phyloP scores from a whole-genome alignment of 441 rosid species.

The Adansonia gregorii region DNA sequence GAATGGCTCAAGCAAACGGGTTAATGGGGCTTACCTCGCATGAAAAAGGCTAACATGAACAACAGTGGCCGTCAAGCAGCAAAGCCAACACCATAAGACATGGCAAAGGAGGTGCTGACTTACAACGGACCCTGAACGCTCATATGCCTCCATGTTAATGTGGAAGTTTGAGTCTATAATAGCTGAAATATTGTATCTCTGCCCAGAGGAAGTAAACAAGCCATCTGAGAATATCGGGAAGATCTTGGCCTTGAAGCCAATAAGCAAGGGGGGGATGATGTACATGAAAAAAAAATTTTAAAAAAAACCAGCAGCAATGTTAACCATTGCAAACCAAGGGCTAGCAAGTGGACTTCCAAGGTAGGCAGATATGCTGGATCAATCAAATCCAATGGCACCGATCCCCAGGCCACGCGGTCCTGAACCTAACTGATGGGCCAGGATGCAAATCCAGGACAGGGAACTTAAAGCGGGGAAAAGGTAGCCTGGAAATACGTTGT shows the following conservation, averaged over 20 bases:
- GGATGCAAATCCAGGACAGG: slow-evolving; percentile 45
- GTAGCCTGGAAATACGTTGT: slow-evolving; percentile 47
- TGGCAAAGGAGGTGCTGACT: slow-evolving; percentile 47
- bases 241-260: slow-evolving; percentile 55
- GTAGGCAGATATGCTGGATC: slow-evolving; percentile 52
- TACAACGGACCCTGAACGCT: slow-evolving; percentile 52
- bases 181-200: slow-evolving; percentile 46
- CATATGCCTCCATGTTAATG: slow-evolving; percentile 49
- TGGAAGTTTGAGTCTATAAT: slow-evolving; percentile 51
- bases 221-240: slow-evolving; percentile 55
- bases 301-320: slow-evolving; percentile 49
- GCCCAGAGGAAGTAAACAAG: slow-evolving; percentile 49
- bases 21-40: slow-evolving; percentile 46
- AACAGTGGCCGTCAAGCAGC: slow-evolving; percentile 55
- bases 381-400: slow-evolving; percentile 49
- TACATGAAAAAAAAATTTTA: slow-evolving; percentile 33
- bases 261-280: slow-evolving; percentile 57
- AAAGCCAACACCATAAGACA: slow-evolving; percentile 55
- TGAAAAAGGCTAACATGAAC: slow-evolving; percentile 65
- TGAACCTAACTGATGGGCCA: slow-evolving; percentile 51
- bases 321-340: slow-evolving; percentile 69
- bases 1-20: neutral
- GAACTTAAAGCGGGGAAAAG: slow-evolving; percentile 45
- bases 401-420: slow-evolving; percentile 50
- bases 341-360: slow-evolving; percentile 68